Percentiles rank a stretch among this genome's conserved stretches.
phyloP scores from a whole-genome alignment of 1,284 basidiomycete species.

The Malassezia restricta region DNA sequence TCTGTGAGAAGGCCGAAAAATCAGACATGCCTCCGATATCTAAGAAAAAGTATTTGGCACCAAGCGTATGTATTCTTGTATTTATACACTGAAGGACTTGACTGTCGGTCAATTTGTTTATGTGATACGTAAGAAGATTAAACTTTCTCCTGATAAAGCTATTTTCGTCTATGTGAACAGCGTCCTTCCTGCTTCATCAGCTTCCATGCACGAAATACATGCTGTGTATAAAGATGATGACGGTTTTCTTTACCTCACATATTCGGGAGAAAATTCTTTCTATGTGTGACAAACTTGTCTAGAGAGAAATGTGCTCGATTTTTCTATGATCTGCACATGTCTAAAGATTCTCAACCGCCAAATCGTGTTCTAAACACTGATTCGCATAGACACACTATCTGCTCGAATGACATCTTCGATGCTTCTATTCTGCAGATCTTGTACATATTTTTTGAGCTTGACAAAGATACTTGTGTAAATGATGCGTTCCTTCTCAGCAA shows the following conservation, averaged over 20 bases:
- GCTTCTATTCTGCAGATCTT: no score
- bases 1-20: constrained; percentile 98
- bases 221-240: constrained; percentile 66
- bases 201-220: constrained; percentile 96
- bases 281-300: background rate
- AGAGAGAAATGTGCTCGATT: no score
- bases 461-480: no score
- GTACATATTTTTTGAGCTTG: no score
- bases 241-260: constrained; percentile 38
- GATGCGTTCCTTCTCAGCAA: no score
- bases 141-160: constrained; percentile 97
- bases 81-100: constrained; percentile 58
- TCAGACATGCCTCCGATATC: constrained; percentile 98
- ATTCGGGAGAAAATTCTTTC: constrained; percentile 43
- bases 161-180: constrained; percentile 57
- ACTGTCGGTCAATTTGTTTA: constrained; percentile 93
- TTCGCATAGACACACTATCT: no score
- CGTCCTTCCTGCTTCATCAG: constrained; percentile 91
- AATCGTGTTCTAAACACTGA: no score
- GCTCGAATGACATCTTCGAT: no score
- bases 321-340: no score
- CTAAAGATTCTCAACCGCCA: no score
- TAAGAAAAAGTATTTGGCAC: constrained; percentile 99
- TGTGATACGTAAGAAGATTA: constrained; percentile 99
- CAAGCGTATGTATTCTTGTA: constrained; percentile 51